These are phyloP conservation scores for Apiospora sp. DNA, from an alignment of 2,329 filamentous ascomycete genomes.

Conservation along the genomic window DNA sequence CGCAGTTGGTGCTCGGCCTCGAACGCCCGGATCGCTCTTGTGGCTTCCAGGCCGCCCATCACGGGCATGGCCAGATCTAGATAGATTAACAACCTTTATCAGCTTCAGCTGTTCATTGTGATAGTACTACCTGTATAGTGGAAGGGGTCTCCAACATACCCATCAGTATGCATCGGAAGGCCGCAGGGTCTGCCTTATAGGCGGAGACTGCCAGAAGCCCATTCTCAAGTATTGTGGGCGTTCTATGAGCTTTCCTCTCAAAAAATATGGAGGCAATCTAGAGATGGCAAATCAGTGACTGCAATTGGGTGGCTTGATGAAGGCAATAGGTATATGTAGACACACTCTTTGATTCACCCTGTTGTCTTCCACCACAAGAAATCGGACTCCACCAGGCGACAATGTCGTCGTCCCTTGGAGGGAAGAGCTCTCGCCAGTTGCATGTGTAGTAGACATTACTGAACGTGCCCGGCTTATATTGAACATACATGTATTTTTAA, in stretches of 20 bases:
- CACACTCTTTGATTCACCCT: background rate
- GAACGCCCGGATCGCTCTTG: background rate
- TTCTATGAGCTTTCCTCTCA: background rate
- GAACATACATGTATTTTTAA: too few relatives aligned
- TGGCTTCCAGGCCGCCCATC: background rate
- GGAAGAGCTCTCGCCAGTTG: background rate
- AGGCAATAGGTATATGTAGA: background rate
- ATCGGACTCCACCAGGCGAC: background rate
- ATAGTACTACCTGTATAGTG: background rate
- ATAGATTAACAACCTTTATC: background rate
- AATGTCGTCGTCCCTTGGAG: background rate
- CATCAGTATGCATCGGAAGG: conserved; percentile 16
- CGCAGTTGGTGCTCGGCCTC: background rate
- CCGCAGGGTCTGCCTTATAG: conserved; percentile 6
- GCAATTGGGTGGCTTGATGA: too few relatives aligned
- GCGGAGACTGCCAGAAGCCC: background rate
- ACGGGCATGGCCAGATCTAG: background rate
- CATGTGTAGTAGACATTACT: background rate
- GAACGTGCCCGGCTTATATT: too few relatives aligned
- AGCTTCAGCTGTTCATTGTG: background rate
- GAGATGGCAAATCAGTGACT: background rate
- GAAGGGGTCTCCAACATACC: background rate
- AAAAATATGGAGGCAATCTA: background rate
- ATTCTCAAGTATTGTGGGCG: background rate
- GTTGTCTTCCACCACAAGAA: background rate